These are phyloP conservation scores for Tremella mesenterica DNA, from an alignment of 768 basidiomycete genomes.

Conservation along the genomic window DNA sequence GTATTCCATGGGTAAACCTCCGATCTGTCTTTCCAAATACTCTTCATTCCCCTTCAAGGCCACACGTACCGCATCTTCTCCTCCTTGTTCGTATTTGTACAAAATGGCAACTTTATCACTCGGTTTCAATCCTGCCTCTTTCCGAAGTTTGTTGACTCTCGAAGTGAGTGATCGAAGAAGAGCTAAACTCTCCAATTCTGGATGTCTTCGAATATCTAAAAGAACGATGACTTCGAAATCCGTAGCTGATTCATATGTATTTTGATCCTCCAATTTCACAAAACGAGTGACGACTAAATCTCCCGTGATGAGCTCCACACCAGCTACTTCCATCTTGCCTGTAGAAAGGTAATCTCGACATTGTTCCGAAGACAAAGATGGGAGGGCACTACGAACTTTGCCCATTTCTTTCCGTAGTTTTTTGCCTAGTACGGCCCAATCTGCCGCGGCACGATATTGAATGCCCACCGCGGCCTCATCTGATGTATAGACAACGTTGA, in stretches of 20 bases:
- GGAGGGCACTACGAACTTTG: conserved; percentile 80
- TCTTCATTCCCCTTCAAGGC: conserved; percentile 58
- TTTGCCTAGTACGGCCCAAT: conserved; percentile 87
- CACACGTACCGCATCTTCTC: conserved; percentile 52
- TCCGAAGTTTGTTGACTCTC: conserved; percentile 86
- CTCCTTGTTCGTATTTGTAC: conserved; percentile 66
- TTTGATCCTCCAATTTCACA: conserved; percentile 58
- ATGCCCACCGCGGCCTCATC: conserved; percentile 80
- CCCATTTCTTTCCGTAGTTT: conserved; percentile 87
- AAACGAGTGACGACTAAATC: conserved; percentile 86
- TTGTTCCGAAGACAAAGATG: conserved; percentile 67
- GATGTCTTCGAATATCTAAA: conserved; percentile 78
- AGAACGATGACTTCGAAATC: conserved; percentile 92
- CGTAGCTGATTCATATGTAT: conserved; percentile 57
- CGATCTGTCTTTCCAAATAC: conserved; percentile 63
- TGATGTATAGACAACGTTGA: conserved; percentile 76
- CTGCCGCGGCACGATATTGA: conserved; percentile 81
- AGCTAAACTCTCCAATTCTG: conserved; percentile 79
- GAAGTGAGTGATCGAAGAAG: conserved; percentile 82
- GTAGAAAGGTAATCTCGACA: conserved; percentile 67
- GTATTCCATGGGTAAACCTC: conserved; percentile 59
- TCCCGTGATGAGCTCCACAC: conserved; percentile 80
- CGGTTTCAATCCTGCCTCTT: conserved; percentile 89
- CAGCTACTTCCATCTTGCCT: conserved; percentile 74
- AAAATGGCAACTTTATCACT: conserved; percentile 88